Base-by-base conservation (phyloP, 192 early-diverging fungal genomes). In the Podila minutissima region DNA sequence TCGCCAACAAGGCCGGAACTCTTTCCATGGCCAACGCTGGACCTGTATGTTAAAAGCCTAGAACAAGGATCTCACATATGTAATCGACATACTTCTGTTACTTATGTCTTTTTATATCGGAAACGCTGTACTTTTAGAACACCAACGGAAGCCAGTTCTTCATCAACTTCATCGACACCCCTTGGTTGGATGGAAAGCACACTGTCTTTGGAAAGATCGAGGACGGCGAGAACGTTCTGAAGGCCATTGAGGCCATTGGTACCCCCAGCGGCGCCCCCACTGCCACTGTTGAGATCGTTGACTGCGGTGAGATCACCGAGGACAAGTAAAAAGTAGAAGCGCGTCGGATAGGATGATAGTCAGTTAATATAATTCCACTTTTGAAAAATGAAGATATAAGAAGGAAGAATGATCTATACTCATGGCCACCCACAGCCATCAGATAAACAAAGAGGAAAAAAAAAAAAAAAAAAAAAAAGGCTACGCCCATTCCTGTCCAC, bases 151-250 rank as follows among this genome's bases (percentile, higher is more conserved):
- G 59, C 38, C 66, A 73, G 72, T 71, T 72, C 64, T 72, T 73
- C 61, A 83, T 75, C 59, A 73, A 69, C 74, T 83, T 76, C 67
- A 60, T 48, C 63, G 74, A 89, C 72, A 97, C 94, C 24, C 86
- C 93, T 49, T 95, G 95, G 89, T 86, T 99, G 76, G 93, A 98
- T 81, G 87, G 89, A 65, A 94, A 94, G 84, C 96, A 98, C 82
- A 95, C 95, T 41, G 94, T 98, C 61, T 97, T 97, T 90, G 97
- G 95, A 50, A 88, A 92, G 82, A 90, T 97, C 57, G 75, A 94
- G 59, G 89, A 92, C 74, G 93, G 93, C 29, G 83, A 82, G 67
- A 83, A 89, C 28, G 87, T 97, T 53, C 90, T 97, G 75, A 86
- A 91, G 58, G 85, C 83, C 55, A 84, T 98, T 50, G 96, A 98